These are phyloP conservation scores for Lichtheimia corymbifera DNA, from an alignment of 371 early-diverging fungal species.

Conservation along the genomic window DNA sequence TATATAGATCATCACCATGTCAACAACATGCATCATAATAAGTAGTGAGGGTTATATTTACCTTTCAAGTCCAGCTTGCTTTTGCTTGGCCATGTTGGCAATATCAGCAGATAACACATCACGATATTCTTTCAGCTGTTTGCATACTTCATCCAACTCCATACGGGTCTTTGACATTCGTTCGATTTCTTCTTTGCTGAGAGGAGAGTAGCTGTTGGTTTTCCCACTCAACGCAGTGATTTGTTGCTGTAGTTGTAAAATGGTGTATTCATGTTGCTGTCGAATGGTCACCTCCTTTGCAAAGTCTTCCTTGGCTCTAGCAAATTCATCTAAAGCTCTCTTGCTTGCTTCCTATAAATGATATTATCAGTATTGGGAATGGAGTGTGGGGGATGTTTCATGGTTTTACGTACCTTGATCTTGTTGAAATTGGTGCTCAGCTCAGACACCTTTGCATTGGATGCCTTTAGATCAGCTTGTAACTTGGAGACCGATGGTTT, in stretches of 20 bases:
- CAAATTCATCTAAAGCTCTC: slow-evolving; percentile 45
- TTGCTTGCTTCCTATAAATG: slow-evolving; percentile 35
- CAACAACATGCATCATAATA: no score
- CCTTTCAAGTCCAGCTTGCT: slow-evolving; percentile 37
- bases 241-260: slow-evolving; percentile 37
- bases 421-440: slow-evolving; percentile 24
- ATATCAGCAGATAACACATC: slow-evolving; percentile 20
- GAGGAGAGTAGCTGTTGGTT: slow-evolving; percentile 29
- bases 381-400: not conserved
- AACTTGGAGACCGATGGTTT: slow-evolving; percentile 17
- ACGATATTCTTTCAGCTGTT: slow-evolving; percentile 40
- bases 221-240: slow-evolving; percentile 25
- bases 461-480: slow-evolving; percentile 26
- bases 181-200: slow-evolving; percentile 40
- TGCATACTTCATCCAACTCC: slow-evolving; percentile 37
- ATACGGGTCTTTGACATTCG: slow-evolving; percentile 33
- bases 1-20: no score
- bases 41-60: slow-evolving; percentile 2
- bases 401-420: slow-evolving; percentile 12
- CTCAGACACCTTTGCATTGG: slow-evolving; percentile 24
- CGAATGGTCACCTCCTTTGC: slow-evolving; percentile 40
- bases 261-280: slow-evolving; percentile 40
- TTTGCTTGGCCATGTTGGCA: slow-evolving; percentile 25
- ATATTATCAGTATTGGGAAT: not conserved
- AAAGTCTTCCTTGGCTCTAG: slow-evolving; percentile 47